Percentiles rank a stretch among this genome's conserved stretches.
Evolutionary conservation across 1,284 basidiomycete genomes (phyloP).

Genomic region (Cerioporus squamosus): DNA sequence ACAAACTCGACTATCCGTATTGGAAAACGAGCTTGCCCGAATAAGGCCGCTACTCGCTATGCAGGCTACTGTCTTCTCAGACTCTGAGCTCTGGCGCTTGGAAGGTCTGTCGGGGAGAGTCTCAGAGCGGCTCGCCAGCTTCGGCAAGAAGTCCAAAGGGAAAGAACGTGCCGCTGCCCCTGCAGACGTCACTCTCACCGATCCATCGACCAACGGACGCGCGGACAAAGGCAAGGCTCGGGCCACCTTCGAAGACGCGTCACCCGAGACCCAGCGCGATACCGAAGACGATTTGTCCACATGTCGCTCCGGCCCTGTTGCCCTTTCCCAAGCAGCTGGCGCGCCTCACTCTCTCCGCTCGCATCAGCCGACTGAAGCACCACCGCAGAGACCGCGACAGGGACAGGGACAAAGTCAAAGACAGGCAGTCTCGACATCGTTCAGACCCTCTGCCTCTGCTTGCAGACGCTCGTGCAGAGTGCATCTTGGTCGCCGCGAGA

Average conservation of each 20-base stretch:
- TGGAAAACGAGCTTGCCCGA: slow-evolving; percentile 57
- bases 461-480: slow-evolving; percentile 63
- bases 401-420: slow-evolving; percentile 10
- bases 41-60: slow-evolving; percentile 62
- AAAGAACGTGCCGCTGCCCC: slow-evolving; percentile 22
- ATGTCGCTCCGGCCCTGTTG: background rate
- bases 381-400: slow-evolving; percentile 14
- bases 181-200: background rate
- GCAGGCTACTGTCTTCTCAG: slow-evolving; percentile 43
- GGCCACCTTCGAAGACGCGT: background rate
- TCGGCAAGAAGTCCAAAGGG: slow-evolving; percentile 10
- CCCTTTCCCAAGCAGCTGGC: slow-evolving; percentile 1
- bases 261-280: background rate
- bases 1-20: slow-evolving; percentile 44
- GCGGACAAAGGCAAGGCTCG: background rate
- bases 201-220: background rate
- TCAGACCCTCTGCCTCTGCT: slow-evolving; percentile 31
- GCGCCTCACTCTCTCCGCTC: slow-evolving; percentile 1
- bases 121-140: background rate
- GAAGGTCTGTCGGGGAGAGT: slow-evolving; percentile 6
- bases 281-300: no score
- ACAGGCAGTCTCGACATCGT: slow-evolving; percentile 4
- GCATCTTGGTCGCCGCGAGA: slow-evolving; percentile 60
- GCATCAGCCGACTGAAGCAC: background rate
- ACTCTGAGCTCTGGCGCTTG: slow-evolving; percentile 22